Base-by-base conservation (phyloP, 192 early-diverging fungal species). In the Backusella morwellensis region DNA sequence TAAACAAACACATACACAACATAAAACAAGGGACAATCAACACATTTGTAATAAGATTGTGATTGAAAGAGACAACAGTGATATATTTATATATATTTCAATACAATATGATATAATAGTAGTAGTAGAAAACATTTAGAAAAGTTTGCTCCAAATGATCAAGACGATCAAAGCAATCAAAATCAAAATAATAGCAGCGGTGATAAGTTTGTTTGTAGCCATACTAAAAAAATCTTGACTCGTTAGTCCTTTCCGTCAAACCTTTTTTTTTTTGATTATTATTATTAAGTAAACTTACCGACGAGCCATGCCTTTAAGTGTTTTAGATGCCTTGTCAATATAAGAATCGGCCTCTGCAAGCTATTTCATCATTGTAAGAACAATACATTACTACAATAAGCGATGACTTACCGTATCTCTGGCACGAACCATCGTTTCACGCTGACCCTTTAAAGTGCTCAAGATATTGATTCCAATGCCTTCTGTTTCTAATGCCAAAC, bases 31-130 rank as follows among this genome's bases (percentile, higher is more conserved):
- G 11, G 96, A 92, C 9, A 96, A 97, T 75, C 96, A 88, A 44
- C 91, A 97, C 34, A 91, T 97, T 36, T 97, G 96, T 88, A 99
- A 52, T 98, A 98, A 84, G 97, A 99, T 78, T 89, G 89, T 95
- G 15, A 99, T 99, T 76, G 88, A 90, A 19, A 85, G 86, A 32
- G 92, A 97, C 59, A 97, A 96, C 82, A 93, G 85, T 5, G 96
- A 70, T 42, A 17, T 41, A 68, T 19, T 32, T 68, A 68, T 36
- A 35, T 17, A n/a, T n/a, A n/a, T 19, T 68, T 35, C 14, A 67
- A 35, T 36, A 59, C 11, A 59, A 26, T 26, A 59, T 12, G 54
- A 59, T n/a, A 56, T 11, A 26, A n/a, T n/a, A 54, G 29, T 29
- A 23, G 26, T 26, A 63, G 6, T 6, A 21, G 6, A 5, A 21